phyloP scores from a whole-genome alignment of 495 filamentous ascomycete species.

The Neurospora africana region DNA sequence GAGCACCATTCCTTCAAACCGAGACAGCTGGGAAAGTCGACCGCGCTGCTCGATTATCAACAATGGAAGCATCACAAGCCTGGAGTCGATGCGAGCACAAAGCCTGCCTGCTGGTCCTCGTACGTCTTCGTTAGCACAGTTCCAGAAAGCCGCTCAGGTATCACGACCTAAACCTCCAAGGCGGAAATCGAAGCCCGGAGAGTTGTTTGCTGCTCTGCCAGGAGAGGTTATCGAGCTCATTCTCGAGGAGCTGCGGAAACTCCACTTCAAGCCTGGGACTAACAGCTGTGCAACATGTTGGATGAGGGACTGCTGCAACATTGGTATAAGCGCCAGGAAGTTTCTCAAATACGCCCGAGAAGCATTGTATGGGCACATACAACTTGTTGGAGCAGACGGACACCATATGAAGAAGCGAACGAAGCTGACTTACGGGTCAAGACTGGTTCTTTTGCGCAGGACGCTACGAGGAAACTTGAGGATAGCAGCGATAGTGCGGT shows the following conservation, averaged over 20 bases:
- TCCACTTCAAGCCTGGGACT: conserved; percentile 32
- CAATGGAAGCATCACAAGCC: conserved; percentile 28
- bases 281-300: conserved; percentile 63
- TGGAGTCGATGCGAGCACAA: conserved; percentile 25
- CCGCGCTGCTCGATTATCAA: conserved; percentile 14
- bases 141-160: conserved; percentile 20
- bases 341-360: conserved; percentile 57
- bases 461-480: conserved; percentile 61
- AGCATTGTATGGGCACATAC: conserved; percentile 60
- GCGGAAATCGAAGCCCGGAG: conserved; percentile 29
- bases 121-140: conserved; percentile 3
- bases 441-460: conserved; percentile 63
- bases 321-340: conserved; percentile 55
- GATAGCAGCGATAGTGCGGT: conserved; percentile 61
- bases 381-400: conserved; percentile 60
- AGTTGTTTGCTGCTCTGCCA: conserved; percentile 44
- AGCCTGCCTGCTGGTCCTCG: conserved; percentile 4
- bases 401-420: conserved; percentile 55
- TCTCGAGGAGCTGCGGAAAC: conserved; percentile 33
- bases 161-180: neutral
- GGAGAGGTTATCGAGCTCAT: conserved; percentile 49
- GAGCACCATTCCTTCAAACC: conserved; percentile 15
- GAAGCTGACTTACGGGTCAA: conserved; percentile 54
- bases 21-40: conserved; percentile 18
- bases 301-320: conserved; percentile 60